phyloP scores from a whole-genome alignment of 2,329 filamentous ascomycete species.

The Fusarium circinatum region DNA sequence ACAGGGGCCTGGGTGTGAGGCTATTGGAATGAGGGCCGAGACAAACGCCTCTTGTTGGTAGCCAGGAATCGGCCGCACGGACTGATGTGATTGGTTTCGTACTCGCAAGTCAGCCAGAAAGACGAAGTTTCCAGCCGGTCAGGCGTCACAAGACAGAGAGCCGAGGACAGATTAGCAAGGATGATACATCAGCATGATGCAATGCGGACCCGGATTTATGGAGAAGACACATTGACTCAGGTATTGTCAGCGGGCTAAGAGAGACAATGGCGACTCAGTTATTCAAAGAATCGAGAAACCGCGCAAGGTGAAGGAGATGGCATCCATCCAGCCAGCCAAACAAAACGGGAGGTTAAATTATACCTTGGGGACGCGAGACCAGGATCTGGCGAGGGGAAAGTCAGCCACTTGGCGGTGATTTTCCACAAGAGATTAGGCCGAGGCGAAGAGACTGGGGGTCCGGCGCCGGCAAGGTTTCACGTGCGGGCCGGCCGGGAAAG shows the following conservation, averaged over 20 bases:
- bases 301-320: slow-evolving; percentile 8
- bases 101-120: slow-evolving; percentile 37
- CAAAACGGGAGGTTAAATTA: slow-evolving; percentile 17
- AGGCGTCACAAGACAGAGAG: slow-evolving; percentile 42
- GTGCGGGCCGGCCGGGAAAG: slow-evolving; percentile 31
- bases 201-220: slow-evolving; percentile 40
- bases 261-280: slow-evolving; percentile 20
- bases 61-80: slow-evolving; percentile 35
- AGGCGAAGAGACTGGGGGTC: slow-evolving; percentile 34
- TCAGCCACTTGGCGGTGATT: slow-evolving; percentile 28
- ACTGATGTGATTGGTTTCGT: slow-evolving; percentile 39
- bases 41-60: slow-evolving; percentile 41
- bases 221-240: slow-evolving; percentile 34
- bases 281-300: slow-evolving; percentile 12
- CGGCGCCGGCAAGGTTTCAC: slow-evolving; percentile 39
- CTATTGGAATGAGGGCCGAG: slow-evolving; percentile 40
- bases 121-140: slow-evolving; percentile 28
- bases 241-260: slow-evolving; percentile 33
- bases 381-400: slow-evolving; percentile 23
- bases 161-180: slow-evolving; percentile 29
- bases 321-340: slow-evolving; percentile 4
- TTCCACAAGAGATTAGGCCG: slow-evolving; percentile 38
- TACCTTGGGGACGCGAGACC: slow-evolving; percentile 7
- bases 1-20: slow-evolving; percentile 38
- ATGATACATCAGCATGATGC: slow-evolving; percentile 44